Evolutionary conservation across 768 basidiomycete species (phyloP).

Genomic region (Hericium rajendrae): DNA sequence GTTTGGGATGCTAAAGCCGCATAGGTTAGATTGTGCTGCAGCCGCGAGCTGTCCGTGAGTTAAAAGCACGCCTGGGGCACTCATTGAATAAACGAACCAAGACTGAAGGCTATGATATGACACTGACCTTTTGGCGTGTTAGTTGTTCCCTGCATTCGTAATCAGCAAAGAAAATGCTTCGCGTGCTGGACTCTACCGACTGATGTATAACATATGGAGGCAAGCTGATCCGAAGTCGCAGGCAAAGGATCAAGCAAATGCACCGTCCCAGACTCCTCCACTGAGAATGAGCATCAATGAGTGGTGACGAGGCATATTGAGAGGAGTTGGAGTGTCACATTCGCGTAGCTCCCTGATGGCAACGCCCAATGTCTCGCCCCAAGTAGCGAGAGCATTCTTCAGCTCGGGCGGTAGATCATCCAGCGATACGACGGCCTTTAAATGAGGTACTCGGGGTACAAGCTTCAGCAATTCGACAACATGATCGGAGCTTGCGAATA

Average conservation of each 20-base stretch:
- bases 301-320: background rate
- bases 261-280: constrained; percentile 65
- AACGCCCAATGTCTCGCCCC: constrained; percentile 60
- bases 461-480: constrained; percentile 70
- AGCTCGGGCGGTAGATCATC: constrained; percentile 47
- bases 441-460: constrained; percentile 43
- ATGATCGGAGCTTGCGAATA: constrained; percentile 70
- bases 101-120: background rate
- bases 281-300: constrained; percentile 26
- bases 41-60: constrained; percentile 60
- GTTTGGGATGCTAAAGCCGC: constrained; percentile 38
- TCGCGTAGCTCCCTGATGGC: constrained; percentile 57
- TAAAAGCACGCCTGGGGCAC: constrained; percentile 56
- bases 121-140: constrained; percentile 66
- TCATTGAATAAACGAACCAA: constrained; percentile 5
- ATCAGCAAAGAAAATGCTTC: background rate
- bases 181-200: constrained; percentile 34
- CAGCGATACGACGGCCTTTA: constrained; percentile 74
- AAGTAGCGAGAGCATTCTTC: constrained; percentile 49
- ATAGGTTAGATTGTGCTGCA: constrained; percentile 48
- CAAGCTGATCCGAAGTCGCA: constrained; percentile 53
- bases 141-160: constrained; percentile 57
- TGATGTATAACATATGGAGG: constrained; percentile 94
- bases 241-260: constrained; percentile 51
- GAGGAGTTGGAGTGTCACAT: constrained; percentile 35